Base-by-base conservation (phyloP, 108 stramenopile genomes). In the Epithemia pelagica region DNA sequence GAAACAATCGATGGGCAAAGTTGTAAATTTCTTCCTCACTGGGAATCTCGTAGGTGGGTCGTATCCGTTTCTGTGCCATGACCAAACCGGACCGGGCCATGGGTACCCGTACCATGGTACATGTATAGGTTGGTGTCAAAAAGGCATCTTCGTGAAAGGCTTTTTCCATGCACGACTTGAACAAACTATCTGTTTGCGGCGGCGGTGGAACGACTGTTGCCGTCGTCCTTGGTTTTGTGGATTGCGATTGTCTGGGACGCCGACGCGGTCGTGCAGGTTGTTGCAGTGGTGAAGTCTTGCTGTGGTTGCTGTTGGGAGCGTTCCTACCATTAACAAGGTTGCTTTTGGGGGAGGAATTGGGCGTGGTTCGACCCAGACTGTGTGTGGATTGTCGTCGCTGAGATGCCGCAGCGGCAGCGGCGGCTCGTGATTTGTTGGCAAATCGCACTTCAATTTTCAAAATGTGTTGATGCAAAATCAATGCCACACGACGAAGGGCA, bases 1-100 rank as follows among this genome's bases (percentile, higher is more conserved):
- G 81, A 85, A 97, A 99, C n/a, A 99, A 77, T 37, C 83, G 84
- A 64, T 91, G 89, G 32, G 74, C 89, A 78, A 94, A 94, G 22
- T 94, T 88, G 66, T 90, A 94, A 64, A 94, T 94, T 66, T 94
- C 93, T 63, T 81, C 78, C 52, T 81, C 86, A 21, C 84, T 75
- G 15, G 93, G 93, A 61, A 89, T 90, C 51, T 62, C 63, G 59
- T 82, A 76, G 54, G 71, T 68, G 26, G 69, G 72, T 33, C 76
- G 79, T 66, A 94, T 86, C 66, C 88, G 82, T 58, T 86, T 69
- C 64, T 86, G 65, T 8, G 82, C 87, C 52, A 76, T 91, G 2
- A 86, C 79, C 61, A 88, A 77, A 29, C 93, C 87, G 30, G 86
- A 78, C 30, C 83, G 78, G n/a, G 83, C 84, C 89, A 89, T 88